Conservation (phyloP, 805 yeast genomes). For the Candida stauntonica region DNA sequence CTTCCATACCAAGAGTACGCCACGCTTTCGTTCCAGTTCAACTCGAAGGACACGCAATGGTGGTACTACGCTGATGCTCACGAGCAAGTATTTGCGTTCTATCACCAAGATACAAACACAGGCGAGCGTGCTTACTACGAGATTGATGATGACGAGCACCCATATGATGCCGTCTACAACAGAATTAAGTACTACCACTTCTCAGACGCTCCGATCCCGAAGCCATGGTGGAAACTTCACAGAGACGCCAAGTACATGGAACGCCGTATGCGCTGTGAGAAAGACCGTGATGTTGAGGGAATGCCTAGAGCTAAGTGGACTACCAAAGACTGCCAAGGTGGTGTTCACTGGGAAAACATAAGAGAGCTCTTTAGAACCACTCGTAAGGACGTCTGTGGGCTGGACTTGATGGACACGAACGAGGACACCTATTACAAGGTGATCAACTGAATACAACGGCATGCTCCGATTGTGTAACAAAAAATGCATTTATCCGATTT, state of each 20-base stretch:
- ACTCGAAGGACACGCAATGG: slow-evolving; percentile 33
- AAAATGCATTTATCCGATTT: background rate
- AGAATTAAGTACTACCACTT: slow-evolving; percentile 51
- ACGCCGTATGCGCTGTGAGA: slow-evolving; percentile 16
- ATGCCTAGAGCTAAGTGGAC: slow-evolving; percentile 1
- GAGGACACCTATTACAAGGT: slow-evolving; percentile 20
- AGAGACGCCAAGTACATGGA: slow-evolving; percentile 13
- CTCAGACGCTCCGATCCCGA: slow-evolving; percentile 61
- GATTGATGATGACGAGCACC: slow-evolving; percentile 10
- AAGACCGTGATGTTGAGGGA: slow-evolving; percentile 8
- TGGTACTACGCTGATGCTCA: slow-evolving; percentile 41
- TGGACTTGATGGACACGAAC: slow-evolving; percentile 17
- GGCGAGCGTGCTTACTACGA: slow-evolving; percentile 19
- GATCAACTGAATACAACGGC: slow-evolving; percentile 15
- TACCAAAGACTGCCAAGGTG: slow-evolving; percentile 22
- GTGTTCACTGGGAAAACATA: slow-evolving; percentile 19
- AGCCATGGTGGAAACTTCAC: slow-evolving; percentile 49
- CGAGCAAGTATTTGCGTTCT: slow-evolving; percentile 33
- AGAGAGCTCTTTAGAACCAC: slow-evolving; percentile 15
- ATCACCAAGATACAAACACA: slow-evolving; percentile 10
- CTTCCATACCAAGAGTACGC: slow-evolving; percentile 52
- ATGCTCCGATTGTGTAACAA: too few species aligned
- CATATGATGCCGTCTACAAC: slow-evolving; percentile 20
- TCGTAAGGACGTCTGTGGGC: slow-evolving; percentile 23
- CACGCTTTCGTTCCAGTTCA: slow-evolving; percentile 47